Conservation (phyloP, 2,329 filamentous ascomycete genomes). For the Colletotrichum navitas region DNA sequence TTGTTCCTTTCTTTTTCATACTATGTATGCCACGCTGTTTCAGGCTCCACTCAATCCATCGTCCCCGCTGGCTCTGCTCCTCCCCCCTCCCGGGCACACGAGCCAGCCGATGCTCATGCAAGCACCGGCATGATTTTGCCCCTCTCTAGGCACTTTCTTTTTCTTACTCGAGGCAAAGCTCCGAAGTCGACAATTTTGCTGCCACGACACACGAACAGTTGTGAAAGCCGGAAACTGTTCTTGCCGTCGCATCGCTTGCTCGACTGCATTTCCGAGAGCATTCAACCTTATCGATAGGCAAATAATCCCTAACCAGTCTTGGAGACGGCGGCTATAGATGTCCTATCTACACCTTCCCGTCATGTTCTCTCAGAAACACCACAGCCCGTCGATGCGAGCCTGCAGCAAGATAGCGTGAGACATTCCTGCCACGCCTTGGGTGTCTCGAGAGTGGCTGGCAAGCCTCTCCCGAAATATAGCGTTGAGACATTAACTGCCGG, state of each 20-base stretch:
- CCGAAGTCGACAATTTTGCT: background rate
- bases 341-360: background rate
- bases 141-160: constrained; percentile 19
- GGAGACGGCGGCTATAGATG: no score
- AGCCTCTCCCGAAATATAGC: constrained; percentile 28
- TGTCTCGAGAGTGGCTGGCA: constrained; percentile 19
- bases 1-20: background rate
- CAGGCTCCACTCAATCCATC: background rate
- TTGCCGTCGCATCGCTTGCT: background rate
- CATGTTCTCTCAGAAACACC: background rate
- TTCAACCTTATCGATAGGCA: background rate
- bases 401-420: constrained; percentile 7
- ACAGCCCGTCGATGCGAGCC: background rate
- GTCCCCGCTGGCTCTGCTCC: constrained; percentile 9
- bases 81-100: background rate
- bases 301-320: no score
- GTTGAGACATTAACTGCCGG: background rate
- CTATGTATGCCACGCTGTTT: background rate
- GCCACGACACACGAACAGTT: background rate
- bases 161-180: constrained; percentile 14
- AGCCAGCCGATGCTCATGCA: constrained; percentile 8
- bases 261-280: background rate
- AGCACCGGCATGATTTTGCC: constrained; percentile 29
- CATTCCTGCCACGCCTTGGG: background rate
- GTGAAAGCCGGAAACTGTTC: background rate